Base-by-base conservation (phyloP, 257 asterid species). In the Rehmannia glutinosa region DNA sequence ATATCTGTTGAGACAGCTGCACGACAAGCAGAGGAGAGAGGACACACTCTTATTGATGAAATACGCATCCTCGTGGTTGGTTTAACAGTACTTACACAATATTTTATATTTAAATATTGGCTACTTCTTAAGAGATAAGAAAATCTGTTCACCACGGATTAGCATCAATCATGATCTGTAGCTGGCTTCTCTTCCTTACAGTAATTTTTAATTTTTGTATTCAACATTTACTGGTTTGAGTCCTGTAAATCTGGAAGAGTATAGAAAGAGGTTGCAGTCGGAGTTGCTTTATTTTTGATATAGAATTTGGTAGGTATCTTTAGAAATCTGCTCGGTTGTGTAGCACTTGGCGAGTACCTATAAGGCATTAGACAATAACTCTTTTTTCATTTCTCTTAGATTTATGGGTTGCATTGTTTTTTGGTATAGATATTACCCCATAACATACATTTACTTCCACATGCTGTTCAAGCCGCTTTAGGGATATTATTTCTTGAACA, bases 1-100 rank as follows among this genome's bases (percentile, higher is more conserved):
- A 84, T 94, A 77, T 94, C 99, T 64, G 93, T 85, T 38, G 99
- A 94, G 88, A 91, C 99, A 66, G 99, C 99, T 74, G 91, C 97
- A 39, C 83, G 91, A 38, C 99, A 94, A 73, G 99, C 99, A 57
- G 83, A 79, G 79, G 96, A 87, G 86, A 86, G 97, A 80, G 97
- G 91, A 10, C 97, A 94, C 74, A 78, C 85, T 27, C 87, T 94
- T 73, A 84, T 90, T 62, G 99, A 94, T 64, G 99, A 94, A 87
- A 91, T 94, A 61, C 97, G 96, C 70, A 85, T 94, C 77, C 88
- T 94, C 39, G 54, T 88, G 96, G 99, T 94, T 68, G 72, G 95
- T 86, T 63, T 39, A 57, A 52, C 25, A 24, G 6, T 24, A 59
- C 20, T 69, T 72, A 25, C 41, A n/a, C n/a, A n/a, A n/a, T n/a